These are phyloP conservation scores for Microcos paniculata DNA, from an alignment of 345 rosid genomes.

Conservation along the genomic window DNA sequence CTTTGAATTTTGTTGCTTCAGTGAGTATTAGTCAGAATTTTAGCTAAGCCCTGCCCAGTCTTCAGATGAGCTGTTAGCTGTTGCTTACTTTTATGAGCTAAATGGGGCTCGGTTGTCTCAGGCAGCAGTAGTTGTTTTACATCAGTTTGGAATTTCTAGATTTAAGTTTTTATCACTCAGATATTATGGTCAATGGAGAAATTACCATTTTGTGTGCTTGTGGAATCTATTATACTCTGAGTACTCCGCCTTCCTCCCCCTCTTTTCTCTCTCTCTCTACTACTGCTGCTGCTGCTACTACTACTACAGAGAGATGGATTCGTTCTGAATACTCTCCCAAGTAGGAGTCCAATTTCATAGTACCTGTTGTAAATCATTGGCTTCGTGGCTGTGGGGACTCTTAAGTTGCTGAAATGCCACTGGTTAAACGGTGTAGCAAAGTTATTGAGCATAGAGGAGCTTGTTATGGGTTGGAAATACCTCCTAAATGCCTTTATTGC, in stretches of 20 bases:
- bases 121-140: background rate
- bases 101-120: background rate
- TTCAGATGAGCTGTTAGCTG: conserved; percentile 2
- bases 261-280: background rate
- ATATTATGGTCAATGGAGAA: background rate
- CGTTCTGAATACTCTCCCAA: conserved; percentile 10
- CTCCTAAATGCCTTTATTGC: conserved; percentile 13
- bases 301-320: conserved; percentile 7
- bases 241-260: background rate
- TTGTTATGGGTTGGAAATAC: conserved; percentile 18
- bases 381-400: background rate
- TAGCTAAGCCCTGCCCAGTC: background rate
- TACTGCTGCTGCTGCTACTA: background rate
- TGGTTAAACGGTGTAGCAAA: conserved; percentile 2
- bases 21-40: background rate
- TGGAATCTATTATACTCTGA: conserved; percentile 14
- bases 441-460: conserved; percentile 3
- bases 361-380: background rate
- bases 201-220: conserved; percentile 4
- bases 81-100: conserved; percentile 3
- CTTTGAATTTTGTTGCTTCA: background rate
- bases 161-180: background rate
- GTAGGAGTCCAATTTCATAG: conserved; percentile 2
- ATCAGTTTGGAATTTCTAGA: background rate
- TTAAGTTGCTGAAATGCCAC: background rate